Evolutionary conservation across 495 filamentous ascomycete genomes (phyloP), one percentile per base, ranked within the genome.

Genomic region (Neurospora sp.): DNA sequence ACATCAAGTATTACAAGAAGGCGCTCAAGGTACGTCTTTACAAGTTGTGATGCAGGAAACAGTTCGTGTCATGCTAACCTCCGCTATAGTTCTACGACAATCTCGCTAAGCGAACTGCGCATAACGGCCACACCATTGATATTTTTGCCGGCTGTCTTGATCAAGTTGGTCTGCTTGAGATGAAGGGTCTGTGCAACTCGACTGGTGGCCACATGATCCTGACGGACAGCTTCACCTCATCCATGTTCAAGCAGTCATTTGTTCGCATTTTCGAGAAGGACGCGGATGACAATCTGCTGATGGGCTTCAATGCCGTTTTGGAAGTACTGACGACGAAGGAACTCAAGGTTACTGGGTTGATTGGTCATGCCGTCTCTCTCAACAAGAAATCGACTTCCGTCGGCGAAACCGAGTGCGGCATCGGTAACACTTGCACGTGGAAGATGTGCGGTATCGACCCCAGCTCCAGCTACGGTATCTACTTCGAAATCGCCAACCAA

Each of bases 1-100:
- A 98, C 77, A 97, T 97, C 85, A 99, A 98, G 82, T 98, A 98
- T 81, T 98, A 97, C 84, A 99, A 99, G 87, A 98, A 98, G 83
- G 96, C 96, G 61, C 82, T 97, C 16, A 99, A 98, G 91, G 94
- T 97, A 83, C 42, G 83, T 71, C 5, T 6, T 14, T 53, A 40
- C 18, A 44, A 12, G 3, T 37, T 12, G 10, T 37, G 5, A 41
- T 39, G 22, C 35, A 4, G 68, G 9, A 27, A 22, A 31, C n/a
- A n/a, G 35, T 31, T 0, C 1, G 7, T 22, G 9, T 8, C 18
- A 22, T 40, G 71, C 80, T 83, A 72, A 83, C 74, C 14, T 76
- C 7, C 7, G 78, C 82, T 73, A 75, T 81, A 96, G 94, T 99
- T 98, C 83, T 99, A 98, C 79, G 95, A 99, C 76, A 93, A 88